A percentile compares a stretch with the other conserved stretches of the same genome.
phyloP scores from a whole-genome alignment of 1,284 basidiomycete genomes.

The Ustilago shanxiensis region DNA sequence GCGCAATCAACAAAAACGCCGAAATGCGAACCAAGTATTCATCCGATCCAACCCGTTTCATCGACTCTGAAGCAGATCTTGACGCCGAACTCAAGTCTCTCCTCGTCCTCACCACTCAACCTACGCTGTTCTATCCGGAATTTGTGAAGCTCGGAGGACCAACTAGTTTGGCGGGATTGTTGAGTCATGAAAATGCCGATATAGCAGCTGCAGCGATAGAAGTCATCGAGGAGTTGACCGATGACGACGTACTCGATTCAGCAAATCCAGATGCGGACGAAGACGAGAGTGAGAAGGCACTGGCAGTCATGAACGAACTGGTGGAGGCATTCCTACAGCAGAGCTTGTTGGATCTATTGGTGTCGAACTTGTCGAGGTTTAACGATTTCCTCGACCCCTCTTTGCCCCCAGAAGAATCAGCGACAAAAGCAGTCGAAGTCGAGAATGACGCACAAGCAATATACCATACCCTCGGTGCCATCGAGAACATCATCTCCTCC shows the following conservation, averaged over 20 bases:
- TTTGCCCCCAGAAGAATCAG: slow-evolving; percentile 18
- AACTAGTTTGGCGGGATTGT: slow-evolving; percentile 80
- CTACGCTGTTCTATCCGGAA: slow-evolving; percentile 87
- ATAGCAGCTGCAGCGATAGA: slow-evolving; percentile 60
- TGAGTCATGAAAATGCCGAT: slow-evolving; percentile 72
- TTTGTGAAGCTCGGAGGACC: slow-evolving; percentile 82
- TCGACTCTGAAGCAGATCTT: slow-evolving; percentile 96
- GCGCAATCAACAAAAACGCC: slow-evolving; percentile 90
- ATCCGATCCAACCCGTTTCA: slow-evolving; percentile 79
- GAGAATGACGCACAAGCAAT: slow-evolving; percentile 60
- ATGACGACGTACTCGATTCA: slow-evolving; percentile 91
- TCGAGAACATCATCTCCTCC: slow-evolving; percentile 91
- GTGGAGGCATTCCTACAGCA: slow-evolving; percentile 75
- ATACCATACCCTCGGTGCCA: slow-evolving; percentile 75
- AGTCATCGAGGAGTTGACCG: slow-evolving; percentile 87
- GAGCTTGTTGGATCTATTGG: slow-evolving; percentile 87
- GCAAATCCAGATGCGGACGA: slow-evolving; percentile 74
- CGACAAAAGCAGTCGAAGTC: slow-evolving; percentile 25
- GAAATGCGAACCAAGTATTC: slow-evolving; percentile 79
- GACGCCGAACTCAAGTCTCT: slow-evolving; percentile 84
- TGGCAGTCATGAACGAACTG: slow-evolving; percentile 31
- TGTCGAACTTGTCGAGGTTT: slow-evolving; percentile 80
- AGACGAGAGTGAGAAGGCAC: slow-evolving; percentile 7
- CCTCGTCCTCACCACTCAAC: slow-evolving; percentile 88
- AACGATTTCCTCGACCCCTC: slow-evolving; percentile 36